phyloP scores from a whole-genome alignment of 495 filamentous ascomycete species.

The Aspergillus avenaceus region DNA sequence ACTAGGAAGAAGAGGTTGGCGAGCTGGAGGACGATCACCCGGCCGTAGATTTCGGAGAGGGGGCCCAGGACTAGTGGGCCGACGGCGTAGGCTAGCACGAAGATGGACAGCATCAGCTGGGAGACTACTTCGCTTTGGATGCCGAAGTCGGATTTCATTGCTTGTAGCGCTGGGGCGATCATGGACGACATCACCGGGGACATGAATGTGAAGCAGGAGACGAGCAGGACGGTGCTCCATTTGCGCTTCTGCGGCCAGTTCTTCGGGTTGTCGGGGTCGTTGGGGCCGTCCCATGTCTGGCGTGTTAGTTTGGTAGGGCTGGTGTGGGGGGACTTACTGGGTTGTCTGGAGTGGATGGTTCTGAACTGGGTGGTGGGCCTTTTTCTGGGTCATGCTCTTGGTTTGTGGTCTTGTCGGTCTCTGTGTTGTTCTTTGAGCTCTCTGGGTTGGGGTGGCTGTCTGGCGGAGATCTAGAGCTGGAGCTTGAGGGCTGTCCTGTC shows the following conservation, averaged over 20 bases:
- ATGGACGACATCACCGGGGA: slow-evolving; percentile 69
- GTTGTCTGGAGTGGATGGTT: too few relatives aligned
- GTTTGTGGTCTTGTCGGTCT: too few relatives aligned
- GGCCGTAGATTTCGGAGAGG: slow-evolving; percentile 71
- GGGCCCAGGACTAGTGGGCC: slow-evolving; percentile 69
- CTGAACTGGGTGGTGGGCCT: too few relatives aligned
- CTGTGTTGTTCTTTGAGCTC: too few relatives aligned
- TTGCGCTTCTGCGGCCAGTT: slow-evolving; percentile 55
- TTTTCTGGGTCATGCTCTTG: too few relatives aligned
- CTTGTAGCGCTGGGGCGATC: slow-evolving; percentile 61
- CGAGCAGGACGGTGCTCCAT: slow-evolving; percentile 58
- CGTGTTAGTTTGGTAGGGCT: too few relatives aligned
- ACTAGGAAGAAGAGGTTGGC: slow-evolving; percentile 64
- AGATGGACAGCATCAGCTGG: slow-evolving; percentile 64
- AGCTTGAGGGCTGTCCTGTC: too few relatives aligned
- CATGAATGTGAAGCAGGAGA: slow-evolving; percentile 66
- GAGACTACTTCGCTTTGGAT: slow-evolving; percentile 53
- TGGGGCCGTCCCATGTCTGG: slow-evolving; percentile 51
- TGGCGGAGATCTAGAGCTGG: too few relatives aligned
- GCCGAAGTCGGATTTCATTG: slow-evolving; percentile 55
- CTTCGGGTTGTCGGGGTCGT: slow-evolving; percentile 56
- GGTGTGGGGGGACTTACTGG: too few relatives aligned
- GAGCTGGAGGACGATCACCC: slow-evolving; percentile 55
- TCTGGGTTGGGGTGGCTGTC: too few relatives aligned
- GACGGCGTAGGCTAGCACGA: slow-evolving; percentile 70